Evolutionary conservation across 371 early-diverging fungal genomes (phyloP).

Genomic region (Apophysomyces ossiformis): DNA sequence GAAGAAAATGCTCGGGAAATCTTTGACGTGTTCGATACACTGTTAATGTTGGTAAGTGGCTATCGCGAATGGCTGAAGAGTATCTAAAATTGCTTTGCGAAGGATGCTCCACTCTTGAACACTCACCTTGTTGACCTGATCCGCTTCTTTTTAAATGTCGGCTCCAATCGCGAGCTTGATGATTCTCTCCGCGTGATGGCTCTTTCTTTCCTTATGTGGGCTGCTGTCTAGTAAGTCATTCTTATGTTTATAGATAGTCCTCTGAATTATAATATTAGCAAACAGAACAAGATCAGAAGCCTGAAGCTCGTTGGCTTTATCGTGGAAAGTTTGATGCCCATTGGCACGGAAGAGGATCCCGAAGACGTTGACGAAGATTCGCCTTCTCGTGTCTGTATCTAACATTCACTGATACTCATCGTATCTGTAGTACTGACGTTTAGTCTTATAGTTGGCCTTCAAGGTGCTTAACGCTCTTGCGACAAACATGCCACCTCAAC

Average conservation of each 20-base stretch:
- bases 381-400: slow-evolving; percentile 67
- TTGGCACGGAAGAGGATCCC: slow-evolving; percentile 84
- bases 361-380: slow-evolving; percentile 88
- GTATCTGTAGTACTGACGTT: background rate
- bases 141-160: slow-evolving; percentile 76
- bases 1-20: slow-evolving; percentile 75
- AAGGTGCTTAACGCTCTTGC: slow-evolving; percentile 80
- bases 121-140: slow-evolving; percentile 80
- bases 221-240: slow-evolving; percentile 73
- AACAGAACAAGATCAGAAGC: slow-evolving; percentile 81
- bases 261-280: slow-evolving; percentile 38
- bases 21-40: slow-evolving; percentile 85
- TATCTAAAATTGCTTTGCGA: background rate
- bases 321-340: slow-evolving; percentile 79
- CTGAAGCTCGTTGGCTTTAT: slow-evolving; percentile 78
- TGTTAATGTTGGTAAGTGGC: slow-evolving; percentile 66
- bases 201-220: slow-evolving; percentile 85
- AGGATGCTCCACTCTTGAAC: slow-evolving; percentile 81
- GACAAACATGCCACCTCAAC: slow-evolving; percentile 83
- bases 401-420: background rate
- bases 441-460: slow-evolving; percentile 51
- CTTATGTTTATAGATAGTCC: background rate
- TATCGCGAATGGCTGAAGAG: background rate
- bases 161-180: slow-evolving; percentile 66
- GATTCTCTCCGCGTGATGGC: slow-evolving; percentile 80